Conservation (phyloP, 495 filamentous ascomycete genomes). For the Penicillium dipodomyicola region DNA sequence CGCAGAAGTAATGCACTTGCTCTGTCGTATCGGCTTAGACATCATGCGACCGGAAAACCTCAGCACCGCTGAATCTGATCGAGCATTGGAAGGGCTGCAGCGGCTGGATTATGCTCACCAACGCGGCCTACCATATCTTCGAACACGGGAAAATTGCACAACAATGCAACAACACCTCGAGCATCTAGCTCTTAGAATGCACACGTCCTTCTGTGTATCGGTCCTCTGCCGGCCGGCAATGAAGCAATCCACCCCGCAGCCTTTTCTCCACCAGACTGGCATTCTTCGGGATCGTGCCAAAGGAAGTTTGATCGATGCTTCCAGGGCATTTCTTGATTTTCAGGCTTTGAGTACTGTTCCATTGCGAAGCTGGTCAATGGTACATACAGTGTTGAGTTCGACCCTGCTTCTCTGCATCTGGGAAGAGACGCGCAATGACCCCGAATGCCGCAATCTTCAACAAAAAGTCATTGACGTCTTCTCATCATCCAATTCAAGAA, state of each 20-base stretch:
- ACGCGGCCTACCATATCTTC: slow-evolving; percentile 24
- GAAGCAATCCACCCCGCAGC: slow-evolving; percentile 16
- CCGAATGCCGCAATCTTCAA: slow-evolving; percentile 34
- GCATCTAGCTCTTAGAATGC: slow-evolving; percentile 38
- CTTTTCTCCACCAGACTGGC: slow-evolving; percentile 10
- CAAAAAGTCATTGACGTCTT: slow-evolving; percentile 38
- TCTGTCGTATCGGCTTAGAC: slow-evolving; percentile 30
- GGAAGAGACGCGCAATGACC: slow-evolving; percentile 38
- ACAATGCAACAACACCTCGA: slow-evolving; percentile 37
- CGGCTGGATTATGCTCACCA: slow-evolving; percentile 25
- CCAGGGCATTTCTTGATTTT: slow-evolving; percentile 36
- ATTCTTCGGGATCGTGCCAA: slow-evolving; percentile 29
- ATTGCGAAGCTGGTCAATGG: slow-evolving; percentile 39
- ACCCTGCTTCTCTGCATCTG: slow-evolving; percentile 40
- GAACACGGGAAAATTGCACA: slow-evolving; percentile 22
- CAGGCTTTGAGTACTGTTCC: slow-evolving; percentile 36
- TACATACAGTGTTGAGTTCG: slow-evolving; percentile 39
- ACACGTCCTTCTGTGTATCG: slow-evolving; percentile 33
- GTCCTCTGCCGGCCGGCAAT: slow-evolving; percentile 38
- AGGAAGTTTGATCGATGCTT: slow-evolving; percentile 32
- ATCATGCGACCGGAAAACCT: slow-evolving; percentile 20
- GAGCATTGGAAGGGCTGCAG: slow-evolving; percentile 22
- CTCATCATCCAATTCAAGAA: slow-evolving; percentile 22
- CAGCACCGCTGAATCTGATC: slow-evolving; percentile 10
- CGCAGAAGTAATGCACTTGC: slow-evolving; percentile 30